Evolutionary conservation across 441 rosid species (phyloP), one percentile per base, ranked within the genome.

Genomic region (Cnidoscolus chayamansa): DNA sequence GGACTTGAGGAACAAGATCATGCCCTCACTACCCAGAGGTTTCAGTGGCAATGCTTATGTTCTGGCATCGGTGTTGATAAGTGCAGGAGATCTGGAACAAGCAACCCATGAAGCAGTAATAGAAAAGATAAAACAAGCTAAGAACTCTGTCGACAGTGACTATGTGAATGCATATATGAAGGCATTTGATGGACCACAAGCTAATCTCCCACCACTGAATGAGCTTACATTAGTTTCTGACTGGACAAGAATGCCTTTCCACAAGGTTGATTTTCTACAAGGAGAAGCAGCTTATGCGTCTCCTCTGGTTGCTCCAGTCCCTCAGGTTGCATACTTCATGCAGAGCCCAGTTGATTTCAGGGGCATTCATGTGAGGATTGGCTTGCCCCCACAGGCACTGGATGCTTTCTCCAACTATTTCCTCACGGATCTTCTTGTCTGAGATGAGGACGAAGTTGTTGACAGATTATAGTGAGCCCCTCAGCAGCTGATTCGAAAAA

Each of bases 241-340:
- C 76, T 86, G 90, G 94, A 85, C 96, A 48, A 82, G 87, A 72
- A 87, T 86, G 83, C 86, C 92, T 10, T 87, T 89, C 75, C 87
- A 89, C 81, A 82, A 74, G 70, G 72, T 86, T 56, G 84, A 78
- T 69, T 87, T 89, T 72, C 77, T 83, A 3, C 54, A 75, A 5
- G 81, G 84, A 37, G 80, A 81, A 78, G 84, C 84, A 55, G 83
- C 83, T 12, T 75, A 67, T 69, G 84, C 76, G 1, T 75, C 86
- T 67, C 89, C 97, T 45, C 51, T 90, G 62, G 81, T 81, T 63
- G 76, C 90, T 63, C 92, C 97, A 16, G 74, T 86, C 53, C 91
- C 90, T 30, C 89, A 89, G 48, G 91, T 83, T 60, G 92, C 91
- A 0, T 89, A 83, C 78, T 80, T 87, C 72, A 87, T 86, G 86